Base-by-base conservation (phyloP, 2,329 filamentous ascomycete genomes). In the Venturia pyrina region DNA sequence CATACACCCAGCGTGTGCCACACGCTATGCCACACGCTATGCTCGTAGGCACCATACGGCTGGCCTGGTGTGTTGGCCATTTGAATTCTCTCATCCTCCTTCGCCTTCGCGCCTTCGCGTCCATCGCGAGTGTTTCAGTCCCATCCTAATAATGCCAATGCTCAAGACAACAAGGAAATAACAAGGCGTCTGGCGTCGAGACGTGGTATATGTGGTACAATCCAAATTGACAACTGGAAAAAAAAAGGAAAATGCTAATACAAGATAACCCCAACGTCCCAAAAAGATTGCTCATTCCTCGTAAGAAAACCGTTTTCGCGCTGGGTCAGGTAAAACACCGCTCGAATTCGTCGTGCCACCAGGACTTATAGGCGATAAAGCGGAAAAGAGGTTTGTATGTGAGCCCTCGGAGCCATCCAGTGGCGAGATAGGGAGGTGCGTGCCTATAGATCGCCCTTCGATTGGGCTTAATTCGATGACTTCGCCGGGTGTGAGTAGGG, bases 361-460 rank as follows among this genome's bases (percentile, higher is more conserved):
- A 56, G 63, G 63, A 48, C 44, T 59, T 41, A 66, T 40, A 13
- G 63, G 63, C 21, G 56, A 41, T 40, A 63, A 28, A 15, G 48
- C 32, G 19, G 41, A 46, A 41, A 66, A 66, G 6, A 61, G 41
- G n/a, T 64, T 66, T 15, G 64, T 66, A 32, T 53, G 53, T 40
- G 63, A 65, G n/a, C 64, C 64, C 34, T 62, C 21, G 19, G 46
- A 57, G 41, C 64, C 57, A 65, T 65, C 63, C 34, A 66, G 40
- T 21, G 64, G 64, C 28, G 46, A 59, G 11, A 66, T 53, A 11
- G 46, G 62, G 11, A 40, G 24, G 28, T 44, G n/a, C 15, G 62
- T 53, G 8, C 48, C 48, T 53, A 53, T 53, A 11, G 48, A 28
- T 53, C 62, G 41, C 1, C 46, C 46, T 37, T 64, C 63, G n/a